Conservation (phyloP, 208 protist genomes). For the Vickermania spadyakhi region DNA sequence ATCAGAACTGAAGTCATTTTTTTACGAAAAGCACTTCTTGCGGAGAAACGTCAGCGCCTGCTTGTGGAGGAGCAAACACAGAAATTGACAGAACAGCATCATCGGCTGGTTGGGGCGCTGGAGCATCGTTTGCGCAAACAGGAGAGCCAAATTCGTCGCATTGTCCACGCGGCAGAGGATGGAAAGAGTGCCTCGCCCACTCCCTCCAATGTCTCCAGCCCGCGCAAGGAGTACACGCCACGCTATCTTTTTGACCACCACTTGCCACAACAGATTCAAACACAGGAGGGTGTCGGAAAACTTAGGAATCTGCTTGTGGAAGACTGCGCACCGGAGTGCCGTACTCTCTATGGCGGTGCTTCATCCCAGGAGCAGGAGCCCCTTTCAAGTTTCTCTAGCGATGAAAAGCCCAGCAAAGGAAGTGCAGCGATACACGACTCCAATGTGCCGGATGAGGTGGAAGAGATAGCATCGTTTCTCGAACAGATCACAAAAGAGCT, state of each 20-base stretch:
- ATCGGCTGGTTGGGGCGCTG: constrained; percentile 54
- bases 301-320: constrained; percentile 24
- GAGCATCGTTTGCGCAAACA: constrained; percentile 66
- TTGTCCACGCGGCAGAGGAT: constrained; percentile 28
- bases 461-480: no score
- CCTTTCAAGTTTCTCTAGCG: no score
- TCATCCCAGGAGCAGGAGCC: no score
- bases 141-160: constrained; percentile 62
- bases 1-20: constrained; percentile 12
- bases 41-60: constrained; percentile 75
- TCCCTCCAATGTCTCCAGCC: background rate
- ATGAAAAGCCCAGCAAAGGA: no score
- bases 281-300: constrained; percentile 29
- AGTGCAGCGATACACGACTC: no score
- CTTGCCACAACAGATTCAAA: constrained; percentile 52
- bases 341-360: no score
- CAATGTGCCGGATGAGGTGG: no score
- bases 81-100: constrained; percentile 68
- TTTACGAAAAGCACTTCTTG: constrained; percentile 36
- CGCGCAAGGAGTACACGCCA: constrained; percentile 15
- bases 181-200: background rate
- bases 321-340: no score
- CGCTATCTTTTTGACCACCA: constrained; percentile 50
- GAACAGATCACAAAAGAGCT: no score
- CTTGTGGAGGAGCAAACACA: constrained; percentile 80